These are phyloP conservation scores for Phytopythium litorale DNA, from an alignment of 352 stramenopile species.

Conservation along the genomic window DNA sequence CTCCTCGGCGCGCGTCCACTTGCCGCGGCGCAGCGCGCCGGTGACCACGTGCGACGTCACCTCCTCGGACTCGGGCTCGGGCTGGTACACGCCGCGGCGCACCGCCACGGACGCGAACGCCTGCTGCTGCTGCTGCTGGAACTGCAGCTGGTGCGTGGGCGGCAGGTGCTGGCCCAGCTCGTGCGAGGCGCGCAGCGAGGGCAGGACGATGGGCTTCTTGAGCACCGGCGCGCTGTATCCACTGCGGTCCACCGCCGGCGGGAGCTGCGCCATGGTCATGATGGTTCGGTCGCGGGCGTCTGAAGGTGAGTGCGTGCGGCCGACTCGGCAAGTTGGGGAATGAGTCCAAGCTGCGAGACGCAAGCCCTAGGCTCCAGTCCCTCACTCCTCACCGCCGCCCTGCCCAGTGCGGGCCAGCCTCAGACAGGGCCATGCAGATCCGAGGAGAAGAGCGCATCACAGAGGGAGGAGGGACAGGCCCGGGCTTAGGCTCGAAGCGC, in stretches of 20 bases:
- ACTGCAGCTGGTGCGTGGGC: constrained; percentile 9
- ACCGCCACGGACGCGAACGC: constrained; percentile 2
- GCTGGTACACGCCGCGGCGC: background rate
- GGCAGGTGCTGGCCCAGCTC: constrained; percentile 25
- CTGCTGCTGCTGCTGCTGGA: constrained; percentile 12
- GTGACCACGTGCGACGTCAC: constrained; percentile 16
- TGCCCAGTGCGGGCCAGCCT: background rate
- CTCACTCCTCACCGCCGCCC: no score
- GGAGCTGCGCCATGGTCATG: constrained; percentile 29
- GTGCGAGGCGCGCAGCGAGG: constrained; percentile 21
- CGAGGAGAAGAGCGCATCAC: constrained; percentile 2
- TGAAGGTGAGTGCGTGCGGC: background rate
- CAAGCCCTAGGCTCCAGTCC: no score
- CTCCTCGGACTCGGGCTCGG: background rate
- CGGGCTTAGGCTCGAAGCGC: background rate
- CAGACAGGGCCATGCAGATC: background rate
- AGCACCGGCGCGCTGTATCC: background rate
- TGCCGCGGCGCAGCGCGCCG: constrained; percentile 53
- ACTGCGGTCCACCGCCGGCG: constrained; percentile 11
- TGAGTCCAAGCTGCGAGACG: background rate
- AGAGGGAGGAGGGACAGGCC: constrained; percentile 1
- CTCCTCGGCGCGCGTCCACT: constrained; percentile 69
- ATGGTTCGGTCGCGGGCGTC: constrained; percentile 4
- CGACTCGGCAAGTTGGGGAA: constrained; percentile 1
- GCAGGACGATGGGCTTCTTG: constrained; percentile 18